These are phyloP conservation scores for Venturia asperata DNA, from an alignment of 2,329 filamentous ascomycete genomes.

Conservation along the genomic window DNA sequence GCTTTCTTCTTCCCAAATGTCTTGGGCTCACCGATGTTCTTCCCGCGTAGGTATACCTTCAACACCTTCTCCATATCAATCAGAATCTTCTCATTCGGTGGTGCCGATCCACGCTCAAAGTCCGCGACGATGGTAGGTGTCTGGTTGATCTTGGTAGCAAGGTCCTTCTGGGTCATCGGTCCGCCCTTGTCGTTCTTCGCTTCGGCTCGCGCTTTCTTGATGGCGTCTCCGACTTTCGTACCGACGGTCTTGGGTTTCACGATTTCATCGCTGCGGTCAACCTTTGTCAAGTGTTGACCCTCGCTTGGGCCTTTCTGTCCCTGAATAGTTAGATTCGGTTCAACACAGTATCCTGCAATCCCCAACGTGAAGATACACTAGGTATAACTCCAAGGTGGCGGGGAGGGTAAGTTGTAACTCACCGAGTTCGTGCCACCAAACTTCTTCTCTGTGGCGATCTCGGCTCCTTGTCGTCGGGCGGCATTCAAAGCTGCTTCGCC, in stretches of 20 bases:
- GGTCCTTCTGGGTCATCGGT: slow-evolving; percentile 81
- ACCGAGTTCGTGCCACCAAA: slow-evolving; percentile 69
- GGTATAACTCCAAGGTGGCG: slow-evolving; percentile 8
- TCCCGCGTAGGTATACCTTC: slow-evolving; percentile 79
- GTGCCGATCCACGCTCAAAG: slow-evolving; percentile 72
- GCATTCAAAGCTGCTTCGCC: slow-evolving; percentile 82
- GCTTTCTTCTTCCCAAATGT: slow-evolving; percentile 67
- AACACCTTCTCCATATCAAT: slow-evolving; percentile 72
- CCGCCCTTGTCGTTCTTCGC: slow-evolving; percentile 67
- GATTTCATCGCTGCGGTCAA: slow-evolving; percentile 95
- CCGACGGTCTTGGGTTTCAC: slow-evolving; percentile 89
- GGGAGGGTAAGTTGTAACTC: slow-evolving; percentile 13
- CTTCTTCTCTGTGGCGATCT: slow-evolving; percentile 91
- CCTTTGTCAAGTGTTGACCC: slow-evolving; percentile 94
- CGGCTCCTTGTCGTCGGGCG: slow-evolving; percentile 68
- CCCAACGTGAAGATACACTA: slow-evolving; percentile 22
- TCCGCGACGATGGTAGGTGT: slow-evolving; percentile 72
- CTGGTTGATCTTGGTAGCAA: slow-evolving; percentile 83
- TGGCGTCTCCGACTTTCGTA: slow-evolving; percentile 71
- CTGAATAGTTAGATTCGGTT: slow-evolving; percentile 25
- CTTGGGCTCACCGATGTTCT: slow-evolving; percentile 76
- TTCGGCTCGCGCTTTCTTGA: slow-evolving; percentile 69
- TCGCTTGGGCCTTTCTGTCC: slow-evolving; percentile 50
- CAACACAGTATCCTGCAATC: slow-evolving; percentile 20
- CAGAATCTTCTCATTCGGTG: slow-evolving; percentile 79